Evolutionary conservation across 305 asterid genomes (phyloP), one percentile per base, ranked within the genome.

Genomic region (Solanum aculeatissimum): DNA sequence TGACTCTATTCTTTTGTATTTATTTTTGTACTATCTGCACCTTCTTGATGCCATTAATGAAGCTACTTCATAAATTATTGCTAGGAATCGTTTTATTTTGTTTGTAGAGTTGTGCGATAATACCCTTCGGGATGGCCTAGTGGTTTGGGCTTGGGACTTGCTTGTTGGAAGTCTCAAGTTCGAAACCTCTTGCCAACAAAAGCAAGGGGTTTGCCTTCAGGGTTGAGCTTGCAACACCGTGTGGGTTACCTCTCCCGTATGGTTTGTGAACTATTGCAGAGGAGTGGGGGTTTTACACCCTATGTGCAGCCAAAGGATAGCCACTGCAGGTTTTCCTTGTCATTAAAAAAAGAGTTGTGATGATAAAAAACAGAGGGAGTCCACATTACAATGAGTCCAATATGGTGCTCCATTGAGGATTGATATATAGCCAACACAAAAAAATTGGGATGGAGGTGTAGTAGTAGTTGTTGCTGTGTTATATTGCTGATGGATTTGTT

Each of bases 381-480:
- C 81, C 25, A 75, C 43, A 74, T 10, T 47, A 25, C 25, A 72
- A 45, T 47, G 42, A 49, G 43, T 47, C 62, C 23, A 29, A 15
- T 40, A 75, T 75, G 40, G 60, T 13, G 42, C 58, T 45, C 25
- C 27, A 75, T 47, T 25, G 43, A 75, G 62, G 81, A 27, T 75
- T 47, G 43, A 25, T 75, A 75, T 27, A 75, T 47, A 9, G 63
- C 45, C 65, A 16, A 29, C 29, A 27, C 7, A 1, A 77, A 75
- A 35, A 75, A 32, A 11, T 77, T 74, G 81, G 62, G 23, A 10
- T 77, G 29, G 82, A 77, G 65, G 7, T 77, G 47, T 77, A 16
- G 47, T 77, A 55, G 32, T 51, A 38, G 49, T 83, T 84, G 83
- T 87, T 82, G 65, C 21, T 68, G 83, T 66, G 82, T 71, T 47